Conservation (phyloP, 116 monocot species). For the Trichopus zeylanicus region DNA sequence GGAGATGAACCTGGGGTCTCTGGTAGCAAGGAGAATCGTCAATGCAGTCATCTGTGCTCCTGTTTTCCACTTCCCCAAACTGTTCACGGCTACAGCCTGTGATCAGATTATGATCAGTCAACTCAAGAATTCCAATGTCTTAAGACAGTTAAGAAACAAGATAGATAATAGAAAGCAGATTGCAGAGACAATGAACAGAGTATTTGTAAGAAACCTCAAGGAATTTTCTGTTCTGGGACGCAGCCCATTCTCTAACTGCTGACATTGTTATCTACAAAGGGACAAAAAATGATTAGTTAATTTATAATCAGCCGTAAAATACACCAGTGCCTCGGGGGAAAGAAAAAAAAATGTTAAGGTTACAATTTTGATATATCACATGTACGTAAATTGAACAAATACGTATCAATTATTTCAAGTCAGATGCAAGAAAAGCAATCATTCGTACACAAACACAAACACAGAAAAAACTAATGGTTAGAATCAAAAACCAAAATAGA, state of each 20-base stretch:
- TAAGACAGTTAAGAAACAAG: not conserved
- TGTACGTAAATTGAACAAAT: no score
- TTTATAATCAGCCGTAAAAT: not conserved
- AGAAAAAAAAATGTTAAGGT: no score
- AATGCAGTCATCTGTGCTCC: conserved; percentile 74
- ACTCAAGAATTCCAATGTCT: not conserved
- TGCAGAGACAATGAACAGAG: no score
- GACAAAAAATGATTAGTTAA: not conserved
- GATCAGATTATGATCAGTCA: not conserved
- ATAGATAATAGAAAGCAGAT: not conserved
- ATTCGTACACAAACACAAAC: no score
- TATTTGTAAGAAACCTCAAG: conserved; percentile 71
- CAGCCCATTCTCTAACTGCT: conserved; percentile 96
- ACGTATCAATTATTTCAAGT: no score
- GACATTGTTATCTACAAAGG: conserved; percentile 84
- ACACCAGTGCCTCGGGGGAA: no score
- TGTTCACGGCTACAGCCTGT: conserved; percentile 79
- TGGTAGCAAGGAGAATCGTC: conserved; percentile 48
- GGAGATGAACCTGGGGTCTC: conserved; percentile 42
- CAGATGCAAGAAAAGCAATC: no score
- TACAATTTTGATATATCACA: not conserved
- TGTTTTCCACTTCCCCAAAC: conserved; percentile 77
- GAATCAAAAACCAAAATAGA: no score
- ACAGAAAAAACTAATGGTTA: no score
- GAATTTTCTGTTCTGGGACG: conserved; percentile 69